phyloP scores from a whole-genome alignment of 2,329 filamentous ascomycete genomes.

The Hymenoscyphus fructigenus region DNA sequence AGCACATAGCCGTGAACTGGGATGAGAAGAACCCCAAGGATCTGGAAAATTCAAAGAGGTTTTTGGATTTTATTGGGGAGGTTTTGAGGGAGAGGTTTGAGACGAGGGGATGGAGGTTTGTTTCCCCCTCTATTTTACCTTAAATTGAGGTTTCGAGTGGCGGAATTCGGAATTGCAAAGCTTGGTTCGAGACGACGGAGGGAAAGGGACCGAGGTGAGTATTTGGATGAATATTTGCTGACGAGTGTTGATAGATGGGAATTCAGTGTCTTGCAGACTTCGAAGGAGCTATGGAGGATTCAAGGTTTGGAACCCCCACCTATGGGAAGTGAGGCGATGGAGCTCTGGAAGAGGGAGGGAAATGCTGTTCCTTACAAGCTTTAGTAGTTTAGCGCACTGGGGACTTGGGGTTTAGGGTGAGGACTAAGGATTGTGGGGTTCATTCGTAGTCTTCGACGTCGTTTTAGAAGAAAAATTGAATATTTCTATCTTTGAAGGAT shows the following conservation, averaged over 20 bases:
- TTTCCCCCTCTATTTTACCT: background rate
- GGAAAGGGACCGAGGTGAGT: background rate
- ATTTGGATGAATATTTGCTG: background rate
- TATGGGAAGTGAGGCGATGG: slow-evolving; percentile 22
- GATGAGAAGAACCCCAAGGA: slow-evolving; percentile 6
- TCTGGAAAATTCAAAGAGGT: slow-evolving; percentile 7
- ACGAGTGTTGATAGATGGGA: slow-evolving; percentile 21
- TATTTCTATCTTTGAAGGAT: no score
- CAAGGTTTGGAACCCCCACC: slow-evolving; percentile 22
- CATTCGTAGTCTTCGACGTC: no score
- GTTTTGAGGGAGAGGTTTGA: slow-evolving; percentile 24
- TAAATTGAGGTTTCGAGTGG: background rate
- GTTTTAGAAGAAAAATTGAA: no score
- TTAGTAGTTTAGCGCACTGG: background rate
- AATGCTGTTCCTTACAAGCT: slow-evolving; percentile 5
- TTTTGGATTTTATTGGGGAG: slow-evolving; percentile 19
- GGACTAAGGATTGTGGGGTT: no score
- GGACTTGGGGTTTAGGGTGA: background rate
- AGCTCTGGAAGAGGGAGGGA: slow-evolving; percentile 17
- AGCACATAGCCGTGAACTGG: slow-evolving; percentile 26
- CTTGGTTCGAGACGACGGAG: background rate
- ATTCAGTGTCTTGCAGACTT: slow-evolving; percentile 20
- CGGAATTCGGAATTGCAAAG: background rate
- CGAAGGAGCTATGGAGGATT: slow-evolving; percentile 23
- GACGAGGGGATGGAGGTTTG: slow-evolving; percentile 25